Evolutionary conservation across 1,139 yeast genomes (phyloP).

Genomic region (Eremothecium coryli): DNA sequence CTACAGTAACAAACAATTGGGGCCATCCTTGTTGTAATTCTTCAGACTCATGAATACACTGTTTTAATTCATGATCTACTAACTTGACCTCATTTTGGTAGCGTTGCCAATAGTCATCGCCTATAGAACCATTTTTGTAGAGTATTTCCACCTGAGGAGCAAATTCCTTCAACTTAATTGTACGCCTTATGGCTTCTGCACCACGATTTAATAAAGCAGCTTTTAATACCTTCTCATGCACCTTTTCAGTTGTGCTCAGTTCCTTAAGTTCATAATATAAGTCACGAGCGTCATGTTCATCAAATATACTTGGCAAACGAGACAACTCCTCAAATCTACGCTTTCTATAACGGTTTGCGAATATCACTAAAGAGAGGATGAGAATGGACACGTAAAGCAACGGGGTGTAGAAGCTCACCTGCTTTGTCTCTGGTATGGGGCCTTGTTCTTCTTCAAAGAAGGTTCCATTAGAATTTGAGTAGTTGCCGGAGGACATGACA

Average conservation of each 20-base stretch:
- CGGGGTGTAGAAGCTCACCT: constrained; percentile 79
- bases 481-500: constrained; percentile 10
- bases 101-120: constrained; percentile 79
- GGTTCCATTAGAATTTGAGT: constrained; percentile 14
- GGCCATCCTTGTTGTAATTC: constrained; percentile 71
- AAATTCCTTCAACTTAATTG: constrained; percentile 63
- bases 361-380: constrained; percentile 60
- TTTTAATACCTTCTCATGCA: constrained; percentile 73
- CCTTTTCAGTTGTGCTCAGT: constrained; percentile 43
- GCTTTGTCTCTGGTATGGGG: constrained; percentile 25
- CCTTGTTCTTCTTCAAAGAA: constrained; percentile 16
- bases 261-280: constrained; percentile 52
- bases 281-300: constrained; percentile 56
- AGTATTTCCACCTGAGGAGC: constrained; percentile 54
- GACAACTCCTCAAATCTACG: constrained; percentile 47
- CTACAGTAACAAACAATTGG: constrained; percentile 61
- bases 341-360: constrained; percentile 62
- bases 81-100: constrained; percentile 68
- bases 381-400: constrained; percentile 67
- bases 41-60: constrained; percentile 72
- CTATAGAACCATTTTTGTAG: constrained; percentile 82
- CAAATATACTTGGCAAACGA: constrained; percentile 60
- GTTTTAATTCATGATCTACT: constrained; percentile 68
- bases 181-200: constrained; percentile 85
- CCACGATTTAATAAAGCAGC: constrained; percentile 83